Evolutionary conservation across 106 monocot genomes (phyloP).

Genomic region (Iris macrosiphon): DNA sequence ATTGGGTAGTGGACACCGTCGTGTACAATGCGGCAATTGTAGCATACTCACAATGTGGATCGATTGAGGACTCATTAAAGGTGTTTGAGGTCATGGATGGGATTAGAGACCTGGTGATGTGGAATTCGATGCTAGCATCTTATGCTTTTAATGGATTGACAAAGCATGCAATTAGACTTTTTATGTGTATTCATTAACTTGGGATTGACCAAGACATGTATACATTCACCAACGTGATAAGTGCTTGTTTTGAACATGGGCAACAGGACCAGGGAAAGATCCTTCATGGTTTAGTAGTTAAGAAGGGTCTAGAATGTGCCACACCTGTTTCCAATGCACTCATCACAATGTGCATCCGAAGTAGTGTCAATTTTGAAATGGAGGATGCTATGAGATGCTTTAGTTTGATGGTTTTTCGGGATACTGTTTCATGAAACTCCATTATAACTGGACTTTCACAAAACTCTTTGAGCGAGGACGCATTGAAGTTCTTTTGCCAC

Average conservation of each 20-base stretch:
- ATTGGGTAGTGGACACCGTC: conserved; percentile 22
- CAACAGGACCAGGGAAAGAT: conserved; percentile 23
- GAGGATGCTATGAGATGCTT: conserved; percentile 62
- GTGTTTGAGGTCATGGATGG: conserved; percentile 37
- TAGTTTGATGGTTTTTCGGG: conserved; percentile 33
- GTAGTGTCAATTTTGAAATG: conserved; percentile 11
- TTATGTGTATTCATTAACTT: conserved; percentile 29
- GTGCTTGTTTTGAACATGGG: conserved; percentile 37
- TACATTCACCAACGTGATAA: conserved; percentile 58
- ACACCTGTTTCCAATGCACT: conserved; percentile 51
- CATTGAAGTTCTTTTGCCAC: conserved; percentile 52
- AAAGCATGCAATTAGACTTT: conserved; percentile 29
- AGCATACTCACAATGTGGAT: conserved; percentile 52
- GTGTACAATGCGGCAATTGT: conserved; percentile 61
- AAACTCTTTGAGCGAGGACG: conserved; percentile 38
- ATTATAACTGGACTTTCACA: conserved; percentile 66
- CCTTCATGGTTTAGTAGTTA: conserved; percentile 44
- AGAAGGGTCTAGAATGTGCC: conserved; percentile 28
- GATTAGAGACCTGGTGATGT: conserved; percentile 45
- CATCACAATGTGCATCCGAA: conserved; percentile 58
- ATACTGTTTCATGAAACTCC: conserved; percentile 71
- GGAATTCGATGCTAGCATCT: conserved; percentile 75
- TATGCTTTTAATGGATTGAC: conserved; percentile 31
- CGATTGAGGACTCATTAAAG: conserved; percentile 35
- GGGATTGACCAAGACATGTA: conserved; percentile 40